Evolutionary conservation across 2,329 filamentous ascomycete species (phyloP), one percentile per base, ranked within the genome.

Genomic region (Epichloe scottii): DNA sequence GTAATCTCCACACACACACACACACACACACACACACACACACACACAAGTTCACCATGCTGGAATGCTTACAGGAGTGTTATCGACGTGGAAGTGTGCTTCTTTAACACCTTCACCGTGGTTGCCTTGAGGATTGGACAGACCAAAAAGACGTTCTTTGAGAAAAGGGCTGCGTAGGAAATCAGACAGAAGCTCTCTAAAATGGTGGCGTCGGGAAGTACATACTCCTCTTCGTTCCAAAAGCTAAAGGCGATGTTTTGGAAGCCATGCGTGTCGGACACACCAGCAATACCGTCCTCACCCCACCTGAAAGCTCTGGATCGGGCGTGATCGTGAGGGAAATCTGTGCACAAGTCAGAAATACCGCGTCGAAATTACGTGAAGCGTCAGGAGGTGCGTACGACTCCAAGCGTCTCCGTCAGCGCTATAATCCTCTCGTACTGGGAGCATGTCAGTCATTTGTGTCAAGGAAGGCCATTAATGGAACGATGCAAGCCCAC

Each of bases 41-140:
- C 14, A 15, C 46, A 26, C 15, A 11, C 21, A 44, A 39, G 15
- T 33, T 26, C 26, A 51, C 35, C 10, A 35, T 6, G 14, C 3
- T 19, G 26, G 12, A 19, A 21, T 53, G 61, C 75, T 71, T 59
- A 75, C 70, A 52, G 91, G 91, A 30, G 88, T 95, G 66, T 97
- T 97, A 69, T 97, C 91, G 53, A 96, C 71, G 68, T 97, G 91
- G 63, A 96, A 97, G 70, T 97, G 89, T 51, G 87, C 88, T 71
- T 97, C 91, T 69, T 96, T 97, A 74, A 97, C 78, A 66, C 89
- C 94, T 71, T 97, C 93, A 57, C 93, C 93, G 71, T 97, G 93
- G 63, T 96, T 96, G 58, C 91, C 91, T 70, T 97, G 89, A 3
- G 91, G 90, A 66, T 97, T 97, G 48, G 91, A 95, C 50, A 97